Conservation (phyloP, 2,329 filamentous ascomycete genomes). For the Gaeumannomyces tritici region DNA sequence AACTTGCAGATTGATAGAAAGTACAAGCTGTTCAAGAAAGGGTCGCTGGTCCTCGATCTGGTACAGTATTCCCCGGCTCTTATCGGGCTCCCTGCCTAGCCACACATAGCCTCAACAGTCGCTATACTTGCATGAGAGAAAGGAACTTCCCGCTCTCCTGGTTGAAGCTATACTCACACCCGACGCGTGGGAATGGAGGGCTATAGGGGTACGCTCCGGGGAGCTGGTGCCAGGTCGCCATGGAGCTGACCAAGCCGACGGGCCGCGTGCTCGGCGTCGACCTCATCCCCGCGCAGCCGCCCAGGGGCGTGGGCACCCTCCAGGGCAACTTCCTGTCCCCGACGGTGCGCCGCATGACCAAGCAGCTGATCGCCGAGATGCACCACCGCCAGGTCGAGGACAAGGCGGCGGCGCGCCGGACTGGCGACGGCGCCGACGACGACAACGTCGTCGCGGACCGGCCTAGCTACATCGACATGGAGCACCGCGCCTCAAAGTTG, state of each 20-base stretch:
- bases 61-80: constrained; percentile 34
- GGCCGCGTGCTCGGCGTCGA: constrained; percentile 87
- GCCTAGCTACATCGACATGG: constrained; percentile 58
- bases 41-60: constrained; percentile 84
- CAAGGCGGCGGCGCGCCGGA: constrained; percentile 9
- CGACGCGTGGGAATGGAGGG: background rate
- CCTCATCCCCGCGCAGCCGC: constrained; percentile 84
- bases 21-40: constrained; percentile 66
- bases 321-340: constrained; percentile 86
- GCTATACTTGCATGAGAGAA: background rate
- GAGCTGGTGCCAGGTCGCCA: constrained; percentile 72
- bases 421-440: constrained; percentile 7
- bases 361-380: constrained; percentile 58
- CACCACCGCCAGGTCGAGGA: constrained; percentile 24
- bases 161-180: background rate
- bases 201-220: constrained; percentile 65
- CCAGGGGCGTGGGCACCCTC: constrained; percentile 83
- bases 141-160: background rate
- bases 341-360: constrained; percentile 65
- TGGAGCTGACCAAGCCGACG: constrained; percentile 63
- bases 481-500: constrained; percentile 33
- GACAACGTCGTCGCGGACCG: constrained; percentile 23
- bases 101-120: background rate
- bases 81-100: no score
- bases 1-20: constrained; percentile 63